Conservation (phyloP, 2,329 filamentous ascomycete species). For the Fusarium nurragi region DNA sequence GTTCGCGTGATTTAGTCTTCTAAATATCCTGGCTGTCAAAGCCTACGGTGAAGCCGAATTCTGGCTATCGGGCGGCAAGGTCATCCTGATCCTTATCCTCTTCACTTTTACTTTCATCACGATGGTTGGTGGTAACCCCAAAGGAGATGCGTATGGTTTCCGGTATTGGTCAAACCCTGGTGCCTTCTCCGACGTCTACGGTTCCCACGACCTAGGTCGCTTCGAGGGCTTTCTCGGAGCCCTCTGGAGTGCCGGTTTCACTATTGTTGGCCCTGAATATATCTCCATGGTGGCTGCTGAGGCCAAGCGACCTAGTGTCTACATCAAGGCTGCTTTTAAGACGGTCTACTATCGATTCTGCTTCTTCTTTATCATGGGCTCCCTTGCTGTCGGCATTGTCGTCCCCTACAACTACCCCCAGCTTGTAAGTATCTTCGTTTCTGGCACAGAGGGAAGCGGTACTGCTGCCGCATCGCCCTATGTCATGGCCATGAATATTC, state of each 20-base stretch:
- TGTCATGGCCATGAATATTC: slow-evolving; percentile 68
- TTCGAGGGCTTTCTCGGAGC: slow-evolving; percentile 77
- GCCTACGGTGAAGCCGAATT: slow-evolving; percentile 79
- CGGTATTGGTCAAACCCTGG: slow-evolving; percentile 66
- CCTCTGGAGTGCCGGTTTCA: slow-evolving; percentile 71
- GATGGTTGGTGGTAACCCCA: slow-evolving; percentile 81
- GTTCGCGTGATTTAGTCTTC: slow-evolving; percentile 50
- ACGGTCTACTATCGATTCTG: slow-evolving; percentile 78
- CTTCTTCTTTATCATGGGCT: slow-evolving; percentile 75
- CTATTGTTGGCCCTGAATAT: slow-evolving; percentile 73
- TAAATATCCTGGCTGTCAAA: slow-evolving; percentile 73
- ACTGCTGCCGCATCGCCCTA: slow-evolving; percentile 69
- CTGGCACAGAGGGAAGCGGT: slow-evolving; percentile 47
- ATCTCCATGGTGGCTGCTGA: slow-evolving; percentile 76
- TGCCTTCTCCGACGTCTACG: slow-evolving; percentile 60
- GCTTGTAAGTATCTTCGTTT: slow-evolving; percentile 60
- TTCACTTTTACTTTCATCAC: slow-evolving; percentile 81
- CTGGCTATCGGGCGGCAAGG: slow-evolving; percentile 70
- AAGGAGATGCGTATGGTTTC: slow-evolving; percentile 75
- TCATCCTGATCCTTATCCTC: slow-evolving; percentile 72
- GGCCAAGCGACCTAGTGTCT: slow-evolving; percentile 68
- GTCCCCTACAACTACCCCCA: slow-evolving; percentile 71
- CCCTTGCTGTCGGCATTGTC: slow-evolving; percentile 72
- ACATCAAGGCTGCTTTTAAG: slow-evolving; percentile 76
- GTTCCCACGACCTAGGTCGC: slow-evolving; percentile 68